Base-by-base conservation (phyloP, 441 rosid genomes). In the Populus hybrid region DNA sequence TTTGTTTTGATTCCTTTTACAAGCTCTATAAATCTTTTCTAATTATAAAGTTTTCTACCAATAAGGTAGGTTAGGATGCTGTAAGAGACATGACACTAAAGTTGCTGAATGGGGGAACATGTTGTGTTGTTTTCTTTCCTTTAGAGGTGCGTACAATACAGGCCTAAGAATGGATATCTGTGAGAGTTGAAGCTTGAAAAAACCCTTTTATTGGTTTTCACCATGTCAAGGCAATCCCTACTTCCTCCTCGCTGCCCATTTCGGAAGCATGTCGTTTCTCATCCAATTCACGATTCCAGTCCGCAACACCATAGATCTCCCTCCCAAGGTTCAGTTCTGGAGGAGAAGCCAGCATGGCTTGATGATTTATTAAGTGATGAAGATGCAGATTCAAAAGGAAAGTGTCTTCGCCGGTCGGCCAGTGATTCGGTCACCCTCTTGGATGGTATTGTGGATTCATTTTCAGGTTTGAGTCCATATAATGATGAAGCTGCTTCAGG, bases 231-330 rank as follows among this genome's bases (percentile, higher is more conserved):
- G 81, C 94, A 86, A 82, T 84, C 85, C 80, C 89, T 82, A 79
- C 92, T 88, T 73, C 93, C 95, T 24, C 93, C 97, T 61, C 90
- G 93, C 70, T 88, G 89, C 71, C 94, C 93, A 2, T 88, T 90
- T 69, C 92, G 83, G 72, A 88, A 84, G 87, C 89, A 84, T 65
- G 77, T 83, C 0, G 28, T 82, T 36, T 70, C 85, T 79, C 83
- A 69, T 68, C 81, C 85, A 0, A 75, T 71, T 79, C 81, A 73
- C 5, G 84, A 85, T 20, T 61, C 87, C n/a, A 76, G 76, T 78
- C 85, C 81, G 70, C 77, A 76, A 7, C 92, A 89, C 68, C 84
- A 80, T 50, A 85, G 80, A 78, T 83, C 89, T 77, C 83, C 87
- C 74, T 84, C 89, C 73, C 89, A 85, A 69, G 82, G 87, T 53